Base-by-base conservation (phyloP, 768 basidiomycete genomes). In the Sutorius australiensis region DNA sequence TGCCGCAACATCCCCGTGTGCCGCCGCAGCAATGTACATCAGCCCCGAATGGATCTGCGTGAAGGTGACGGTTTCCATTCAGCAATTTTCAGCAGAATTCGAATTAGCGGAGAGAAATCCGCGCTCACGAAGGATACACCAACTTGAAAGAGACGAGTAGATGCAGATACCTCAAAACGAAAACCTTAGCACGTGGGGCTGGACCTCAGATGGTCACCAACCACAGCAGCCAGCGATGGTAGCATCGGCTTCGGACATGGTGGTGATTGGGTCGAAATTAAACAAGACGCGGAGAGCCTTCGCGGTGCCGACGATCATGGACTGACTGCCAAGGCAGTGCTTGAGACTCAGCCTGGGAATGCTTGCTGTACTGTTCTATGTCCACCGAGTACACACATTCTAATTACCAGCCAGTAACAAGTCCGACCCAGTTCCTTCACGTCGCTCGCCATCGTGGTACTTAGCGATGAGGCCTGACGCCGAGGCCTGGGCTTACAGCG, bases 121-220 rank as follows among this genome's bases (percentile, higher is more conserved):
- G n/a, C 21, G 48, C 67, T 46, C 47, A 71, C 67, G 64, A 36
- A 55, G 28, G 19, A 55, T 57, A 42, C 67, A 67, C 62, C 67
- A 70, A 17, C 32, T 46, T 27, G 46, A 31, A 10, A 68, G 42
- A 57, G 60, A 46, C 21, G 59, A 32, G 41, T 48, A 46, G 38
- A 32, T 1, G 10, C 54, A 55, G 14, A 62, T 5, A 36, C 56
- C 67, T 68, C n/a, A 36, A 32, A 49, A 31, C 28, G 17, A 9
- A 16, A 14, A 0, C 21, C 3, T 57, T 11, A 61, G 43, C 24
- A 5, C 6, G n/a, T 39, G 33, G 17, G n/a, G 19, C 3, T 24
- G 1, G 14, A 17, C 3, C 7, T 24, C 6, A 14, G 24, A 39
- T 30, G 38, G 33, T 5, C 24, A 54, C 67, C 10, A 39, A 67